These are phyloP conservation scores for Porphyra umbilicalis DNA, from an alignment of 31 red algal species.

Conservation along the genomic window DNA sequence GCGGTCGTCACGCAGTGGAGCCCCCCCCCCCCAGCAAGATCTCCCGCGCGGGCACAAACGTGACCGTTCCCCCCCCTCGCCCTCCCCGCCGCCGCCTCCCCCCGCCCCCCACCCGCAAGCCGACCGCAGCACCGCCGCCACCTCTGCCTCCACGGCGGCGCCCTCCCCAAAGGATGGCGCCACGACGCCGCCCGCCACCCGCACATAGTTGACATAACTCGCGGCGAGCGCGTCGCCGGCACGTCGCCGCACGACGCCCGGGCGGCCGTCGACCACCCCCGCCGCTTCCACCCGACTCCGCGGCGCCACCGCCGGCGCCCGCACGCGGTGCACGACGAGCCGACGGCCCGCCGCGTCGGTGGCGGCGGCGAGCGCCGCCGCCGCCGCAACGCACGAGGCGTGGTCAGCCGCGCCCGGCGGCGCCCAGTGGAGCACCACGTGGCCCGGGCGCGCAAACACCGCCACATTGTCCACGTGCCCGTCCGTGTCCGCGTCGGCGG, in stretches of 20 bases:
- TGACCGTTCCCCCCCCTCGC: neutral
- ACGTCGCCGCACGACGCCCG: constrained; percentile 10
- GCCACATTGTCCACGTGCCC: constrained; percentile 92
- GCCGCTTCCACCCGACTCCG: constrained; percentile 15
- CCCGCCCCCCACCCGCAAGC: neutral
- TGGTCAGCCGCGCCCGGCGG: constrained; percentile 4
- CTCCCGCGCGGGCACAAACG: constrained; percentile 7
- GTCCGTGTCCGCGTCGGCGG: constrained; percentile 58
- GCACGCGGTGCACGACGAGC: constrained; percentile 30
- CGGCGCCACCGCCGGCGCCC: constrained; percentile 9
- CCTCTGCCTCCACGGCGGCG: constrained; percentile 26
- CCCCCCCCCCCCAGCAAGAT: constrained; percentile 22
- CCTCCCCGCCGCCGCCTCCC: no score
- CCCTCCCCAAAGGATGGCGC: constrained; percentile 51
- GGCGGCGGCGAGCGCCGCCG: constrained; percentile 8
- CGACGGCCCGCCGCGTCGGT: constrained; percentile 39
- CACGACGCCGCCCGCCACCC: constrained; percentile 36
- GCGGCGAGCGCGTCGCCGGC: constrained; percentile 50
- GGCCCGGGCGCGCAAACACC: constrained; percentile 31
- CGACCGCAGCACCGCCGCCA: neutral
- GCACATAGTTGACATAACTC: constrained; percentile 67
- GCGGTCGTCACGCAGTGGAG: neutral
- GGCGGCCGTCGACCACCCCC: constrained; percentile 4
- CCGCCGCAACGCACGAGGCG: constrained; percentile 25
- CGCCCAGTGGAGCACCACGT: constrained; percentile 47